A percentile compares a stretch with the other conserved stretches of the same genome.
phyloP scores from a whole-genome alignment of 2,329 filamentous ascomycete genomes.

The Colletotrichum incanum region DNA sequence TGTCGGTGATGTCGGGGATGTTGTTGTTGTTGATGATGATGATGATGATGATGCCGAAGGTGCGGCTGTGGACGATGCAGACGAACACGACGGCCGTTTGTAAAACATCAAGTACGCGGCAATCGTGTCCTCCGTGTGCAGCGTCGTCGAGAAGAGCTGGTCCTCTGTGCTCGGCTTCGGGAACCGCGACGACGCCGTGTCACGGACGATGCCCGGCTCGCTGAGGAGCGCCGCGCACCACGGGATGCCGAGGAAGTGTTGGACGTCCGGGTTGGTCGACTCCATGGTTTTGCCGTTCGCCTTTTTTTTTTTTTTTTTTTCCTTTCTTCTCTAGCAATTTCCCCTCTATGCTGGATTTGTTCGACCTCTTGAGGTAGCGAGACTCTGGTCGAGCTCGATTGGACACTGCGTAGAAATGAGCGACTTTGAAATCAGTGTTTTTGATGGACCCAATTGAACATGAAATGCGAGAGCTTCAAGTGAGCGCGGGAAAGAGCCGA shows the following conservation, averaged over 20 bases:
- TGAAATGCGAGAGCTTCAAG: neutral
- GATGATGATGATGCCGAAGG: neutral
- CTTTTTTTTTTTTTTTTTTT: neutral
- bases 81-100: conserved; percentile 37
- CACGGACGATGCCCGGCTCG: conserved; percentile 49
- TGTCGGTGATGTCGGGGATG: too few relatives aligned
- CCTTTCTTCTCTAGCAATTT: neutral
- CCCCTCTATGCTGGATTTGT: too few relatives aligned
- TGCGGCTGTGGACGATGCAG: neutral
- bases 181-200: conserved; percentile 54
- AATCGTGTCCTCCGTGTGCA: conserved; percentile 51
- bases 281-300: conserved; percentile 27
- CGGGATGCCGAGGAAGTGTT: conserved; percentile 55
- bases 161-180: conserved; percentile 47
- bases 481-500: conserved; percentile 6
- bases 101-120: conserved; percentile 56
- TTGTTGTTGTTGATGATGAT: too few relatives aligned
- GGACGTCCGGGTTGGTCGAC: conserved; percentile 33
- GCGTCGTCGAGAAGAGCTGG: conserved; percentile 54
- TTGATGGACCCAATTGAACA: neutral
- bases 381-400: neutral
- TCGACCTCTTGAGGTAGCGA: too few relatives aligned
- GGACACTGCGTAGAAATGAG: neutral
- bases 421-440: neutral
- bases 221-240: conserved; percentile 56